These are phyloP conservation scores for Licmophora abbreviata DNA, from an alignment of 108 stramenopile species.

Conservation along the genomic window DNA sequence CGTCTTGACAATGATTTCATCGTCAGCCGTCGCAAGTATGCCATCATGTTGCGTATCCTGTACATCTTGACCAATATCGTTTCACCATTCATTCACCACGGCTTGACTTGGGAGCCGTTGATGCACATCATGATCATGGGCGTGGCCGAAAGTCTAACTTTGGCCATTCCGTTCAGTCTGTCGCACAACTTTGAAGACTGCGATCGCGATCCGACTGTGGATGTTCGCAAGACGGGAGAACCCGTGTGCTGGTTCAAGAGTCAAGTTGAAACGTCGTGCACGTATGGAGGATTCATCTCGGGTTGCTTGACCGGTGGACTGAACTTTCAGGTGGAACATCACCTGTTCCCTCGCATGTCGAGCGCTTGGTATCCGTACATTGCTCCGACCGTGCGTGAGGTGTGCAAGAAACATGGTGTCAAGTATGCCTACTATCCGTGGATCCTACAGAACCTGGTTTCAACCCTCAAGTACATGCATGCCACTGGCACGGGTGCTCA, in stretches of 20 bases:
- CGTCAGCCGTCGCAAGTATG: slow-evolving; percentile 50
- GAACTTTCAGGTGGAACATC: slow-evolving; percentile 94
- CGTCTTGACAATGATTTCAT: slow-evolving; percentile 74
- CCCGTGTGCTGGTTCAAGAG: slow-evolving; percentile 84
- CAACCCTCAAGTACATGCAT: slow-evolving; percentile 78
- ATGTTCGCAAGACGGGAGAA: slow-evolving; percentile 42
- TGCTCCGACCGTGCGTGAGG: slow-evolving; percentile 88
- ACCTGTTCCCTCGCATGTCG: slow-evolving; percentile 88
- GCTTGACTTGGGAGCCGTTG: slow-evolving; percentile 19
- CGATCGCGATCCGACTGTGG: slow-evolving; percentile 70
- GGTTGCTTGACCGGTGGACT: slow-evolving; percentile 85
- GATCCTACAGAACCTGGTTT: slow-evolving; percentile 68
- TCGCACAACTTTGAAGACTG: slow-evolving; percentile 91
- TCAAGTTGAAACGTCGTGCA: slow-evolving; percentile 85
- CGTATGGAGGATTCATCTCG: slow-evolving; percentile 83
- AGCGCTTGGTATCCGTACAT: slow-evolving; percentile 96
- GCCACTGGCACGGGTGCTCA: slow-evolving; percentile 63
- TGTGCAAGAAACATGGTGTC: slow-evolving; percentile 91
- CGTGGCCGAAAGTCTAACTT: slow-evolving; percentile 51
- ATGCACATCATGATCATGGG: slow-evolving; percentile 72
- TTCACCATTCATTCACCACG: slow-evolving; percentile 56
- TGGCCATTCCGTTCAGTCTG: slow-evolving; percentile 77
- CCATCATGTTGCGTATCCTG: slow-evolving; percentile 40
- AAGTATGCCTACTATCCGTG: slow-evolving; percentile 85
- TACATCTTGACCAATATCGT: slow-evolving; percentile 65